Conservation (phyloP, 2,329 filamentous ascomycete genomes). For the Calonectria pteridis region DNA sequence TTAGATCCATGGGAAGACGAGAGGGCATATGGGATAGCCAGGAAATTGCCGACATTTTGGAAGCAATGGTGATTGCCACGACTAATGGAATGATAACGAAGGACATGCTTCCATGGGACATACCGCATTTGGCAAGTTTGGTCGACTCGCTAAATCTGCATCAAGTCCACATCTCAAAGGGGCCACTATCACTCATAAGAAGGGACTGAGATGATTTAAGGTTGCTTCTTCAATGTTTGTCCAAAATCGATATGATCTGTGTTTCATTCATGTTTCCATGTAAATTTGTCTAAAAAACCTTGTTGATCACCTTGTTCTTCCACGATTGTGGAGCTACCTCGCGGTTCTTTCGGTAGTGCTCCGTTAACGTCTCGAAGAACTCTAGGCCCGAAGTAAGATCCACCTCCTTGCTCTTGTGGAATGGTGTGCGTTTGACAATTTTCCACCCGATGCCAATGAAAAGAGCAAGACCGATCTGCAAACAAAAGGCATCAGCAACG, state of each 20-base stretch:
- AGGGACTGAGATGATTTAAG: background rate
- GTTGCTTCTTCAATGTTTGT: background rate
- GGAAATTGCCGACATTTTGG: background rate
- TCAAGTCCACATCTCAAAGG: background rate
- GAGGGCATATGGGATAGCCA: background rate
- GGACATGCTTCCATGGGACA: background rate
- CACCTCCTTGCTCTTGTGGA: background rate
- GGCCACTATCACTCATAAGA: background rate
- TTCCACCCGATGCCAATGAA: background rate
- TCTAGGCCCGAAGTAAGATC: background rate
- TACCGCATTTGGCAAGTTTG: background rate
- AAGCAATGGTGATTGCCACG: background rate
- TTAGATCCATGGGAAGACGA: background rate
- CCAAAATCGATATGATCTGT: background rate
- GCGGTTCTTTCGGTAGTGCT: background rate
- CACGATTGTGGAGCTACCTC: background rate
- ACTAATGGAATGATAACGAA: background rate
- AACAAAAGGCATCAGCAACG: background rate
- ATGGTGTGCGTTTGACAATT: background rate
- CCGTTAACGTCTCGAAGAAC: background rate
- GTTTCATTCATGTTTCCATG: background rate
- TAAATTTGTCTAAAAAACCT: background rate
- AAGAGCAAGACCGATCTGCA: background rate
- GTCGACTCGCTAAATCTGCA: background rate
- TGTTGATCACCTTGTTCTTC: background rate